A percentile compares a stretch with the other conserved stretches of the same genome.
These are phyloP conservation scores for Phlyctochytrium bullatum DNA, from an alignment of 192 early-diverging fungal genomes.

Conservation along the genomic window DNA sequence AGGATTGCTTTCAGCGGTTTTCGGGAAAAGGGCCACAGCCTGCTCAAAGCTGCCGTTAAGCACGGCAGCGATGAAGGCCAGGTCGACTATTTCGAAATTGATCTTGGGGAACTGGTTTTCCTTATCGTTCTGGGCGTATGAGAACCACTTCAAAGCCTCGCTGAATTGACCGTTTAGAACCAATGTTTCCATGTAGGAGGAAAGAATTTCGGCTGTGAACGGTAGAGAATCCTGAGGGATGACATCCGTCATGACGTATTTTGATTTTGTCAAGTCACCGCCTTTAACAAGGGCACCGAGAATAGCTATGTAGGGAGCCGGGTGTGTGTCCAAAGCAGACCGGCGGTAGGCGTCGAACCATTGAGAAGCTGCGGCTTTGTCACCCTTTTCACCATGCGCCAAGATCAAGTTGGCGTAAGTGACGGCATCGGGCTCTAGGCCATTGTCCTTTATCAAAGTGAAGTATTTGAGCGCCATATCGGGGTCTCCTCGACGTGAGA, in stretches of 20 bases:
- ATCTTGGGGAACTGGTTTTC: neutral
- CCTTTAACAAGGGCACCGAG: neutral
- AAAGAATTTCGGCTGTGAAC: neutral
- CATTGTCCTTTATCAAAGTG: neutral
- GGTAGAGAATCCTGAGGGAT: neutral
- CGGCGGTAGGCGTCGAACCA: slow-evolving; percentile 1
- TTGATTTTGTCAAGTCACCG: neutral
- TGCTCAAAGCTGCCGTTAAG: neutral
- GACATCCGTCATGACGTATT: neutral
- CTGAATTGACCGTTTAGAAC: neutral
- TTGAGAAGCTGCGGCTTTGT: neutral
- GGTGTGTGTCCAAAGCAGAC: neutral
- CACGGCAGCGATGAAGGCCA: neutral
- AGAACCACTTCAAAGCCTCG: neutral
- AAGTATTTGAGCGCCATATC: neutral
- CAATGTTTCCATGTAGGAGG: neutral
- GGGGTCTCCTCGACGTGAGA: neutral
- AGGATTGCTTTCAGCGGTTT: neutral
- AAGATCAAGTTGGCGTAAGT: neutral
- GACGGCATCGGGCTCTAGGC: neutral
- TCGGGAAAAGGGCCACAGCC: neutral
- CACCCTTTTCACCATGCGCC: neutral
- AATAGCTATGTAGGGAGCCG: neutral
- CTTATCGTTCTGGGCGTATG: neutral
- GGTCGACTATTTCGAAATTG: neutral